A percentile compares a stretch with the other conserved stretches of the same genome.
Conservation (phyloP, 495 filamentous ascomycete genomes). For the Penicillium psychrofluorescens region DNA sequence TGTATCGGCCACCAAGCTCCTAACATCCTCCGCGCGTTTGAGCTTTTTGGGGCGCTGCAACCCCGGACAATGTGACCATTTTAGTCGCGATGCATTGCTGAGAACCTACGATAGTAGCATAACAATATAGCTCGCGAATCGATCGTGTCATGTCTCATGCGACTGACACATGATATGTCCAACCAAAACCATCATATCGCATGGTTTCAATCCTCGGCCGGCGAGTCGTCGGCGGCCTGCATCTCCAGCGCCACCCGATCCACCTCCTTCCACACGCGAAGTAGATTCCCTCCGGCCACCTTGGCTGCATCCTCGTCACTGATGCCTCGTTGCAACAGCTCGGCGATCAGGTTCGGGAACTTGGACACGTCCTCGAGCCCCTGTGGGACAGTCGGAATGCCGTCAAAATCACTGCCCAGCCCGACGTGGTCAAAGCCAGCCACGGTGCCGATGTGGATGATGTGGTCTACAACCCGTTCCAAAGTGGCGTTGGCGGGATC, state of each 20-base stretch:
- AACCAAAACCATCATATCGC: no score
- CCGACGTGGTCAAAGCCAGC: slow-evolving; percentile 58
- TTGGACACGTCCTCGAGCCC: slow-evolving; percentile 72
- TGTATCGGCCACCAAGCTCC: slow-evolving; percentile 1
- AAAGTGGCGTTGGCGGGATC: slow-evolving; percentile 65
- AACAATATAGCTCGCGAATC: no score
- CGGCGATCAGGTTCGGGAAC: slow-evolving; percentile 72
- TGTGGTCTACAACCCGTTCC: slow-evolving; percentile 64
- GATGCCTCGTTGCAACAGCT: slow-evolving; percentile 60
- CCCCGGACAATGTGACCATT: neutral
- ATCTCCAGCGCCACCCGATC: slow-evolving; percentile 59
- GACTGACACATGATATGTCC: no score
- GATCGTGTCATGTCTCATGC: no score
- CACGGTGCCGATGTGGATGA: slow-evolving; percentile 45
- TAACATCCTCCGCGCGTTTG: slow-evolving; percentile 15
- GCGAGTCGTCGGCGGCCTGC: slow-evolving; percentile 48
- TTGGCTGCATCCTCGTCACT: slow-evolving; percentile 59
- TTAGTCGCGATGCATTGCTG: no score
- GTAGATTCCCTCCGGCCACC: slow-evolving; percentile 64
- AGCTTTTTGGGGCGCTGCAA: neutral
- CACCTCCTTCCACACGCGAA: slow-evolving; percentile 70
- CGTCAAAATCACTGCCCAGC: slow-evolving; percentile 59
- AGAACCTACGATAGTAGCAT: no score
- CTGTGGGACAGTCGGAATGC: slow-evolving; percentile 37
- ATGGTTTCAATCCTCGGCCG: slow-evolving; percentile 52